Percentiles rank a stretch among this genome's conserved stretches.
Conservation (phyloP, 306 rosid genomes). For the Ochetophila trinervis region DNA sequence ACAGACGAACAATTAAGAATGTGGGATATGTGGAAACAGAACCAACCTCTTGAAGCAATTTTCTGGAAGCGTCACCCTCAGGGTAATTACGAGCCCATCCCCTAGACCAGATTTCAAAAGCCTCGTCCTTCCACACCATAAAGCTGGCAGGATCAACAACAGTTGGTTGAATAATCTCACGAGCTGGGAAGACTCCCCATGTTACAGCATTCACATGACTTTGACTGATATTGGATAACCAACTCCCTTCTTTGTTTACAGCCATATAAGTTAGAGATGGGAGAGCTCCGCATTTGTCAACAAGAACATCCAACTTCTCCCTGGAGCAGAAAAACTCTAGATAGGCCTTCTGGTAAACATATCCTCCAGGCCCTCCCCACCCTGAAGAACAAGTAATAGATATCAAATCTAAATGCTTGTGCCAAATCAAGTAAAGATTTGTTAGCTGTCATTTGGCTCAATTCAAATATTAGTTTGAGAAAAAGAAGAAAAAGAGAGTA, state of each 20-base stretch:
- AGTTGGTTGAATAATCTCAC: constrained; percentile 93
- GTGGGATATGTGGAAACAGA: not conserved
- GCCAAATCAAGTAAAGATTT: not conserved
- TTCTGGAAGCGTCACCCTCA: constrained; percentile 70
- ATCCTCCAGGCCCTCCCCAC: constrained; percentile 96
- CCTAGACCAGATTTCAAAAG: constrained; percentile 89
- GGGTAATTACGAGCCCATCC: constrained; percentile 82
- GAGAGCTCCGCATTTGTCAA: constrained; percentile 62
- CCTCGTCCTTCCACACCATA: constrained; percentile 90
- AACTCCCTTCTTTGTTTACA: constrained; percentile 68
- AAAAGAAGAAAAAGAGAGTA: too few relatives aligned
- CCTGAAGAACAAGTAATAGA: constrained; percentile 38
- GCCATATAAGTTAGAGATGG: constrained; percentile 81
- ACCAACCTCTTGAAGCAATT: constrained; percentile 81
- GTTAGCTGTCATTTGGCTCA: not conserved
- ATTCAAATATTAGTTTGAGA: not conserved
- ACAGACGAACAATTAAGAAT: not conserved
- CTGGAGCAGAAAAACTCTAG: constrained; percentile 91
- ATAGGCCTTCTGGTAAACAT: constrained; percentile 94
- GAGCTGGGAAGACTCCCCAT: constrained; percentile 97
- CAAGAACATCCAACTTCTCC: constrained; percentile 65
- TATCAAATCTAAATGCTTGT: constrained; percentile 1
- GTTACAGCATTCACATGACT: constrained; percentile 88
- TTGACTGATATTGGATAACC: constrained; percentile 67
- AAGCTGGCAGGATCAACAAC: constrained; percentile 91